phyloP scores from a whole-genome alignment of 2,329 filamentous ascomycete species.

The Helicocarpus griseus region DNA sequence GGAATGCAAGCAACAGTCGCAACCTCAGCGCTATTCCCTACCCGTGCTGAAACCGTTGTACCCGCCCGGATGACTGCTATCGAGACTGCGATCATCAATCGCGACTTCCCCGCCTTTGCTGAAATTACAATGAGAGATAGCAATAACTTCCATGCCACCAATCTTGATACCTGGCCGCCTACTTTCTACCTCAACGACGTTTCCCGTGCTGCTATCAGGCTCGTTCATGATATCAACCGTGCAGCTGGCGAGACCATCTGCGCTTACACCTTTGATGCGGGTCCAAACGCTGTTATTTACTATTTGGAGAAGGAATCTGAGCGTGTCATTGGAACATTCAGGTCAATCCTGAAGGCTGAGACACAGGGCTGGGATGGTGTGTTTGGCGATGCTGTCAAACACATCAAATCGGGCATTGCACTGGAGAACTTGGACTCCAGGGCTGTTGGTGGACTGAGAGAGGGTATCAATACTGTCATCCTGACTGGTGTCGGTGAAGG shows the following conservation, averaged over 20 bases:
- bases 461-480: conserved; percentile 81
- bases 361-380: conserved; percentile 47
- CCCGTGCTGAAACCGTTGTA: conserved; percentile 65
- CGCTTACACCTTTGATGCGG: conserved; percentile 95
- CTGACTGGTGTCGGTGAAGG: conserved; percentile 86
- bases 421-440: conserved; percentile 48
- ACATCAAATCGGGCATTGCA: conserved; percentile 43
- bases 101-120: conserved; percentile 79
- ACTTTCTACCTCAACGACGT: conserved; percentile 99
- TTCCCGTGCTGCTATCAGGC: conserved; percentile 72
- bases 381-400: conserved; percentile 44
- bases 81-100: conserved; percentile 66
- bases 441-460: conserved; percentile 57
- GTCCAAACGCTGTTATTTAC: conserved; percentile 94
- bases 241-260: conserved; percentile 69
- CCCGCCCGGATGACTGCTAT: conserved; percentile 75
- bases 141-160: conserved; percentile 93
- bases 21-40: conserved; percentile 78
- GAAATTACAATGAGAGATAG: conserved; percentile 92
- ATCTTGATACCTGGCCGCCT: conserved; percentile 88
- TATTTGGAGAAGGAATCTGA: conserved; percentile 72
- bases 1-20: conserved; percentile 97
- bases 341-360: conserved; percentile 59
- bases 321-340: conserved; percentile 68
- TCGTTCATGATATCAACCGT: conserved; percentile 81